A percentile compares a stretch with the other conserved stretches of the same genome.
Conservation (phyloP, 495 filamentous ascomycete species). For the Massariosphaeria phaeospora region DNA sequence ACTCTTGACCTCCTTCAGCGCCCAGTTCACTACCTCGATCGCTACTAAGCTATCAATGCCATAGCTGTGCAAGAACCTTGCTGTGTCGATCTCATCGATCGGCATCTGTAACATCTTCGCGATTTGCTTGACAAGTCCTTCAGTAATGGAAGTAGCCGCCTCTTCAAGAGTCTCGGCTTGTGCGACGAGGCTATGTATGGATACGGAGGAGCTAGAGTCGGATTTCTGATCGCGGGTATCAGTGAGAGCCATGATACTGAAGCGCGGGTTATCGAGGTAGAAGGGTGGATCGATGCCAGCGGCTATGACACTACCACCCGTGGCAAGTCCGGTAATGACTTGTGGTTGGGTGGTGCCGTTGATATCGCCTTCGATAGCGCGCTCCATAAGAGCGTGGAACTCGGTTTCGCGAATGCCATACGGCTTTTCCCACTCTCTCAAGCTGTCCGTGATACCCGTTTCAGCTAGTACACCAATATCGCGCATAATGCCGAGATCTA, state of each 20-base stretch:
- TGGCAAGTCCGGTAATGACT: not conserved
- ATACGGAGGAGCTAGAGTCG: not conserved
- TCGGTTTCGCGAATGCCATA: not conserved
- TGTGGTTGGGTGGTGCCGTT: slow-evolving; percentile 1
- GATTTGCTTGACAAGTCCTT: not conserved
- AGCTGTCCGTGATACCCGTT: not conserved
- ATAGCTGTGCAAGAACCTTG: not conserved
- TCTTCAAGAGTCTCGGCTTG: not conserved
- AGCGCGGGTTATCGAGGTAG: not conserved
- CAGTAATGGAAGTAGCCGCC: not conserved
- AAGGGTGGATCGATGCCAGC: not conserved
- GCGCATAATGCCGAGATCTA: slow-evolving; percentile 25
- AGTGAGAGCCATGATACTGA: not conserved
- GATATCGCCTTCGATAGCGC: not conserved
- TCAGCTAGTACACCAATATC: slow-evolving; percentile 24
- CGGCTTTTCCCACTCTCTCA: not conserved
- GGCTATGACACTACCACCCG: not conserved
- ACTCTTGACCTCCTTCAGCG: not conserved
- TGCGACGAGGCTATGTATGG: not conserved
- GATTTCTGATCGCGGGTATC: not conserved
- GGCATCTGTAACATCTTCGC: not conserved
- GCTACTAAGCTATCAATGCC: not conserved
- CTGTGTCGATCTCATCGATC: not conserved
- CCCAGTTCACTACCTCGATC: not conserved
- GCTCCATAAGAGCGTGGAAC: slow-evolving; percentile 1